Base-by-base conservation (phyloP, 192 early-diverging fungal species). In the Backusella circina region DNA sequence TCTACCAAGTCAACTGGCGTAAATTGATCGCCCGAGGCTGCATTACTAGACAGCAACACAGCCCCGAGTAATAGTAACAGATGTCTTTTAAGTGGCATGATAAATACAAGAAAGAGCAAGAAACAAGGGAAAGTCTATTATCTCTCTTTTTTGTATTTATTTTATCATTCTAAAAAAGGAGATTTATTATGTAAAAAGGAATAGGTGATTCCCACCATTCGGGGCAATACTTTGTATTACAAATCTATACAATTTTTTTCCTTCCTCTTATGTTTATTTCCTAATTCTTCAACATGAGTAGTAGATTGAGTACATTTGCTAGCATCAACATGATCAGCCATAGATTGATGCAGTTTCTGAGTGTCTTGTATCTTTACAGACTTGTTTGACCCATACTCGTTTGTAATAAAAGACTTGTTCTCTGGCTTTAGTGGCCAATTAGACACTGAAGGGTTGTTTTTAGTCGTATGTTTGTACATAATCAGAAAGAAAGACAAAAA, bases 1-100 rank as follows among this genome's bases (percentile, higher is more conserved):
- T 88, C 81, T 23, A 92, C 90, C 32, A 94, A 86, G 65, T 86
- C 86, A 75, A 89, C 79, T 6, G 90, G 88, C 41, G 84, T 85
- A 9, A 61, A 61, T 13, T 61, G 9, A 12, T 61, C 23, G 26
- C 54, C 54, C 2, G 2, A 28, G n/a, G 26, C 54, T 28, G 26
- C 10, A 28, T 28, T 9, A 10, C 23, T 61, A 13, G 10, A 28
- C 8, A 61, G 26, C 28, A 61, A 28, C 54, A 26, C 54, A 61
- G 26, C 54, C 3, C 54, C 21, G 3, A 57, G 23, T 26, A 57
- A 10, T 28, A 26, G 26, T 12, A 57, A 26, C 5, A 47, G 5
- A 2, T 26, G 23, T 57, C 23, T 23, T 10, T 9, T 3, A 26
- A 57, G n/a, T 26, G 21, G 8, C 54, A 57, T 57, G 23, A 26